phyloP scores from a whole-genome alignment of 2,329 filamentous ascomycete species.

The Truncatella angustata region DNA sequence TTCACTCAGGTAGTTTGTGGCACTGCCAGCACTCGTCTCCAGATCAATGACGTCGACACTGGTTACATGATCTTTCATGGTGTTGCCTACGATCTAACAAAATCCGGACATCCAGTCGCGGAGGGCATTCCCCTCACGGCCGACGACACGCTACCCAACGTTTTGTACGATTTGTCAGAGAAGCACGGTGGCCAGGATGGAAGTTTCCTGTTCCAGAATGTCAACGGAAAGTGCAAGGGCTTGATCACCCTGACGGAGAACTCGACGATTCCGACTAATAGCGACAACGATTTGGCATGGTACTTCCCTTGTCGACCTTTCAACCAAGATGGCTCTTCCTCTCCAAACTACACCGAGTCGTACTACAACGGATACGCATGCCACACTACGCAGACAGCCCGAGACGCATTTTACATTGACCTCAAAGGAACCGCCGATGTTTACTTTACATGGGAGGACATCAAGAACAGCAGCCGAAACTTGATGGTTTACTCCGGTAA shows the following conservation, averaged over 20 bases:
- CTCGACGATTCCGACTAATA: slow-evolving; percentile 79
- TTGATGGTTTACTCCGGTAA: slow-evolving; percentile 92
- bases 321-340: slow-evolving; percentile 87
- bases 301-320: slow-evolving; percentile 93
- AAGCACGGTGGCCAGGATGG: slow-evolving; percentile 87
- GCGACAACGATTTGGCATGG: slow-evolving; percentile 75
- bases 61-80: slow-evolving; percentile 98
- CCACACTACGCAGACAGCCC: slow-evolving; percentile 70
- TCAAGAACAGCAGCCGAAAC: slow-evolving; percentile 85
- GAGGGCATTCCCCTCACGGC: slow-evolving; percentile 64
- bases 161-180: slow-evolving; percentile 81
- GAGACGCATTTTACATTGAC: slow-evolving; percentile 71
- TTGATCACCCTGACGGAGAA: slow-evolving; percentile 70
- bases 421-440: slow-evolving; percentile 76
- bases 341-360: slow-evolving; percentile 69
- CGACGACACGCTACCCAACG: slow-evolving; percentile 62
- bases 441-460: slow-evolving; percentile 93
- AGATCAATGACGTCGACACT: slow-evolving; percentile 74
- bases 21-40: slow-evolving; percentile 67
- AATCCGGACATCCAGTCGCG: slow-evolving; percentile 76
- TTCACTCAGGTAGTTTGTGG: slow-evolving; percentile 90
- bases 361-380: slow-evolving; percentile 86
- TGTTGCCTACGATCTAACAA: slow-evolving; percentile 77
- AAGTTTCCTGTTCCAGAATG: slow-evolving; percentile 97
- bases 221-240: slow-evolving; percentile 94